Evolutionary conservation across 176 grass and related monocot genomes (phyloP).

Genomic region (Hordeum marinum): DNA sequence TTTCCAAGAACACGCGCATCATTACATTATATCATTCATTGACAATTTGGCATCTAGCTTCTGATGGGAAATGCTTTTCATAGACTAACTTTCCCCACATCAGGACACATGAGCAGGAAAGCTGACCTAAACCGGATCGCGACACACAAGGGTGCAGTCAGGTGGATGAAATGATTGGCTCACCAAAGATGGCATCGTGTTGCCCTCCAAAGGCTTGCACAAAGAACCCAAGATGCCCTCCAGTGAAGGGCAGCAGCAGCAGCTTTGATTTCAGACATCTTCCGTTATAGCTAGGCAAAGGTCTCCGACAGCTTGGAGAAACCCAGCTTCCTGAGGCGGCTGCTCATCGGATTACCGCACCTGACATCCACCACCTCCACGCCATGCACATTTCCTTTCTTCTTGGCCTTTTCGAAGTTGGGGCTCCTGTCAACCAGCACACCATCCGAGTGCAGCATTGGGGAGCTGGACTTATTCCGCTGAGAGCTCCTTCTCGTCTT

Average conservation of each 20-base stretch:
- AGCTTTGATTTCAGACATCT: conserved; percentile 22
- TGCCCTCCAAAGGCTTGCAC: conserved; percentile 21
- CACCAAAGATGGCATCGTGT: background rate
- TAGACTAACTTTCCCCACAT: conserved; percentile 12
- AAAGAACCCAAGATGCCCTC: background rate
- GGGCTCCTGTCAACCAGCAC: conserved; percentile 28
- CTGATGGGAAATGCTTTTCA: conserved; percentile 19
- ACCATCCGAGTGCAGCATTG: conserved; percentile 48
- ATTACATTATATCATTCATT: background rate
- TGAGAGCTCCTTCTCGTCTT: conserved; percentile 38
- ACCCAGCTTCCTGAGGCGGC: conserved; percentile 82
- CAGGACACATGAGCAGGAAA: conserved; percentile 8
- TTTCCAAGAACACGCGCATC: background rate
- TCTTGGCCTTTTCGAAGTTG: conserved; percentile 34
- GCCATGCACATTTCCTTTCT: conserved; percentile 46
- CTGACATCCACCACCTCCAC: conserved; percentile 89
- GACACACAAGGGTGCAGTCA: conserved; percentile 4
- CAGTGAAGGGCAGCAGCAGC: background rate
- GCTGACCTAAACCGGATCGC: background rate
- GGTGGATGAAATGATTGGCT: background rate
- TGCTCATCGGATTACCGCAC: conserved; percentile 88
- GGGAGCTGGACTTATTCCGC: conserved; percentile 31
- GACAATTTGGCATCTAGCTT: conserved; percentile 6
- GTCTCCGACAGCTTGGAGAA: conserved; percentile 95
- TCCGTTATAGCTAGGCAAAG: conserved; percentile 52